A percentile compares a stretch with the other conserved stretches of the same genome.
Evolutionary conservation across 805 yeast genomes (phyloP).

Genomic region (Suhomyces vadensis): DNA sequence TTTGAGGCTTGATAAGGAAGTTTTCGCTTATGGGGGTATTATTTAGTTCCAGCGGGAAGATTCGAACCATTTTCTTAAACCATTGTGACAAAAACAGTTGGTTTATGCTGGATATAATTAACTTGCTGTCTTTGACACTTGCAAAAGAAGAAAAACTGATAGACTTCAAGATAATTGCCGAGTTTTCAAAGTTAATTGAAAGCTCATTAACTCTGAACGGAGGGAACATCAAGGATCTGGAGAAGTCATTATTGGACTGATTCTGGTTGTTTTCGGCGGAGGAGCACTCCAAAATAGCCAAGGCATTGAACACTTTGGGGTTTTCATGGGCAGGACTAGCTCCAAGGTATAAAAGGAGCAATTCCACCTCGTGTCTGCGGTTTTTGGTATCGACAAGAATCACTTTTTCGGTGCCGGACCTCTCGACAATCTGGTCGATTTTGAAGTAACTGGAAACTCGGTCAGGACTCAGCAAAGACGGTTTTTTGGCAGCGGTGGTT

Average conservation of each 20-base stretch:
- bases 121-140: slow-evolving; percentile 17
- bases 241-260: neutral
- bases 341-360: slow-evolving; percentile 34
- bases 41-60: slow-evolving; percentile 35
- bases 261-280: neutral
- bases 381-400: slow-evolving; percentile 14
- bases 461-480: slow-evolving; percentile 1
- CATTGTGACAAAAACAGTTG: slow-evolving; percentile 25
- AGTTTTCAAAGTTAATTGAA: slow-evolving; percentile 19
- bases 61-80: slow-evolving; percentile 30
- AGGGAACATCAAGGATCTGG: slow-evolving; percentile 39
- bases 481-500: slow-evolving; percentile 6
- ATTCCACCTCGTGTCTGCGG: slow-evolving; percentile 23
- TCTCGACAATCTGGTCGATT: slow-evolving; percentile 34
- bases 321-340: slow-evolving; percentile 9
- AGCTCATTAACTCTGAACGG: slow-evolving; percentile 44
- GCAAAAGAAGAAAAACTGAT: slow-evolving; percentile 19
- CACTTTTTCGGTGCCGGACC: slow-evolving; percentile 28
- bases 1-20: slow-evolving; percentile 21
- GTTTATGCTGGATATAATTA: slow-evolving; percentile 18
- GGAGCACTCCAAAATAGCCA: slow-evolving; percentile 33
- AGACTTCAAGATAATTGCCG: slow-evolving; percentile 12
- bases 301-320: slow-evolving; percentile 28
- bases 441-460: slow-evolving; percentile 42
- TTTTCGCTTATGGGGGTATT: slow-evolving; percentile 22